Evolutionary conservation across 768 basidiomycete genomes (phyloP).

Genomic region (Dacryopinax spathularia): DNA sequence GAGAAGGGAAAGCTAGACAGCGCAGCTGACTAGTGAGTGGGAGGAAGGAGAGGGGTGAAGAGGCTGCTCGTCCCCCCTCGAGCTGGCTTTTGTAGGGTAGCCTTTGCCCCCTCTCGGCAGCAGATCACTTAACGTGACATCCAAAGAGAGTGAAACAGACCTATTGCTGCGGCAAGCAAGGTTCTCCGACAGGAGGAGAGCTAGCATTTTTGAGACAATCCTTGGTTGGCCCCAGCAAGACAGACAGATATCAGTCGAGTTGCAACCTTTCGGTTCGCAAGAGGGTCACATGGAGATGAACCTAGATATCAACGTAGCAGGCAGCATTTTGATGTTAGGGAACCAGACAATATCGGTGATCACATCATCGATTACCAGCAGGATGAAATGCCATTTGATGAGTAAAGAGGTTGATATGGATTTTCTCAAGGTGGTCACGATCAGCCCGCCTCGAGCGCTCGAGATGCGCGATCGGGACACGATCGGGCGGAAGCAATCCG

Average conservation of each 20-base stretch:
- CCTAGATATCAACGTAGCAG: neutral
- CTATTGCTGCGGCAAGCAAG: too few relatives aligned
- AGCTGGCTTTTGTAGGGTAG: neutral
- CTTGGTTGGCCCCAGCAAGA: neutral
- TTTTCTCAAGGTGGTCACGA: too few relatives aligned
- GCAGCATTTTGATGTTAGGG: too few relatives aligned
- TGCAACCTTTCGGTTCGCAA: too few relatives aligned
- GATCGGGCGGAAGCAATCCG: neutral
- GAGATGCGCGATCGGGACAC: neutral
- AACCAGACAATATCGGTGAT: too few relatives aligned
- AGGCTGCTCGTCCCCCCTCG: slow-evolving; percentile 13
- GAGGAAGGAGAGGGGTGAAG: neutral
- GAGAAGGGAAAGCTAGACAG: neutral
- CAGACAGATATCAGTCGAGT: neutral
- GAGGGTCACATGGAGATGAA: too few relatives aligned
- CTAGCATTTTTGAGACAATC: too few relatives aligned
- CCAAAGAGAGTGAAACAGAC: neutral
- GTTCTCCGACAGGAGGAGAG: too few relatives aligned
- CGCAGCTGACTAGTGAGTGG: slow-evolving; percentile 15
- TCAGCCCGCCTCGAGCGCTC: neutral
- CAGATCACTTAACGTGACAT: neutral
- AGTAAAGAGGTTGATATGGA: too few relatives aligned
- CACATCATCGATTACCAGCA: too few relatives aligned
- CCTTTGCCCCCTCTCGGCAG: neutral
- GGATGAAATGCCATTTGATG: too few relatives aligned